Base-by-base conservation (phyloP, 495 filamentous ascomycete species). In the Penicillium parvum region DNA sequence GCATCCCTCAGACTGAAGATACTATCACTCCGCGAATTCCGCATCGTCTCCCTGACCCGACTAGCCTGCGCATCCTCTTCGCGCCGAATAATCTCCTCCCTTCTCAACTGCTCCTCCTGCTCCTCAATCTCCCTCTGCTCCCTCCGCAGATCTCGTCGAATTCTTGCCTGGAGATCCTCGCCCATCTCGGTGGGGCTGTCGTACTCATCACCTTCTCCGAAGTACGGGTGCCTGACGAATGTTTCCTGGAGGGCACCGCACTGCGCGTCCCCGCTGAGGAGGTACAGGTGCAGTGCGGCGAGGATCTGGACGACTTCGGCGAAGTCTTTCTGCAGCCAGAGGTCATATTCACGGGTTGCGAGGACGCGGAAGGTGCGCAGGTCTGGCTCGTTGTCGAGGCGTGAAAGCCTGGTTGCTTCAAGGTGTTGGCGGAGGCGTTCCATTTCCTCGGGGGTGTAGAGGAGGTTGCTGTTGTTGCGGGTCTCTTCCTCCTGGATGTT, bases 261-360 rank as follows among this genome's bases (percentile, higher is more conserved):
- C 4, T 43, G 32, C 4, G 64, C 57, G 3, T 46, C 15, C 2
- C 61, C 64, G 49, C 61, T 58, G 37, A 65, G 50, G 25, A 67
- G 37, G 39, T 67, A 67, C 29, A 58, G 15, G 0, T 43, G 29
- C 32, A 67, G 32, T 0, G 47, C 61, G 3, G 42, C 42, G 3
- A 67, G 32, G 11, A 53, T 25, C 3, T 49, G 42, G 7, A 57
- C 23, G 0, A 50, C 59, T 1, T 14, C 49, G 0, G 3, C 14
- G 27, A 63, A 65, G 26, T 58, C 61, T 3, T 32, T 23, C 18
- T 42, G 33, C 0, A 28, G 14, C 64, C 61, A 67, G 9, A 67
- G 41, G 19, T 67, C 55, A 25, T 55, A 65, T 22, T 67, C 64
- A 4, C 46, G 15, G 8, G 59, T 60, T 5, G 26, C 55, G 0